Evolutionary conservation across 1,284 basidiomycete genomes (phyloP).

Genomic region (Microbotryomycetes sp.): DNA sequence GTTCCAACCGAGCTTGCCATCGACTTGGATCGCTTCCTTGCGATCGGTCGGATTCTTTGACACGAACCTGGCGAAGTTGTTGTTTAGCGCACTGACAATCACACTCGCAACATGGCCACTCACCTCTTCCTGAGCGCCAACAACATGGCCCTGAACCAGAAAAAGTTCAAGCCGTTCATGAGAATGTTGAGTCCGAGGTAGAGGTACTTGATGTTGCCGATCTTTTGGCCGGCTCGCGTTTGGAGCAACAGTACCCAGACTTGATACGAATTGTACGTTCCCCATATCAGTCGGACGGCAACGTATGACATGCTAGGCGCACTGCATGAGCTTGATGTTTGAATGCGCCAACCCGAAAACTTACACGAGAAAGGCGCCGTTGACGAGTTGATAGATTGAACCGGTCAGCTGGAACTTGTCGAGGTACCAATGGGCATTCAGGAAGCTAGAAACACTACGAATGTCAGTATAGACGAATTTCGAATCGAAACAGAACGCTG

Average conservation of each 20-base stretch:
- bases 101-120: constrained; percentile 24
- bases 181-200: constrained; percentile 32
- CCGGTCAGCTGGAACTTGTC: constrained; percentile 41
- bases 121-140: constrained; percentile 39
- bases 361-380: constrained; percentile 29
- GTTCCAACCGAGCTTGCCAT: constrained; percentile 10
- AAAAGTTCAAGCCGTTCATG: constrained; percentile 40
- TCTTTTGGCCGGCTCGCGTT: constrained; percentile 1
- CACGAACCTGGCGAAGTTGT: constrained; percentile 26
- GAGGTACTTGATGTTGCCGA: constrained; percentile 4
- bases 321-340: too few species aligned
- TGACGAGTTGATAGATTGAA: constrained; percentile 37
- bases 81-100: constrained; percentile 7
- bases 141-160: constrained; percentile 43
- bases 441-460: constrained; percentile 29
- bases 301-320: constrained; percentile 33
- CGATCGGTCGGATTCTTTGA: constrained; percentile 26
- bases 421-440: constrained; percentile 42
- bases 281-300: constrained; percentile 38
- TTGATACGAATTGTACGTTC: constrained; percentile 38
- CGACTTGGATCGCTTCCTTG: constrained; percentile 1
- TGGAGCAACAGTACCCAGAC: constrained; percentile 22
- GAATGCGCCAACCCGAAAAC: too few species aligned
- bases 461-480: not conserved
- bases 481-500: not conserved